Base-by-base conservation (phyloP, 1,284 basidiomycete genomes). In the Apiotrichum laibachii region DNA sequence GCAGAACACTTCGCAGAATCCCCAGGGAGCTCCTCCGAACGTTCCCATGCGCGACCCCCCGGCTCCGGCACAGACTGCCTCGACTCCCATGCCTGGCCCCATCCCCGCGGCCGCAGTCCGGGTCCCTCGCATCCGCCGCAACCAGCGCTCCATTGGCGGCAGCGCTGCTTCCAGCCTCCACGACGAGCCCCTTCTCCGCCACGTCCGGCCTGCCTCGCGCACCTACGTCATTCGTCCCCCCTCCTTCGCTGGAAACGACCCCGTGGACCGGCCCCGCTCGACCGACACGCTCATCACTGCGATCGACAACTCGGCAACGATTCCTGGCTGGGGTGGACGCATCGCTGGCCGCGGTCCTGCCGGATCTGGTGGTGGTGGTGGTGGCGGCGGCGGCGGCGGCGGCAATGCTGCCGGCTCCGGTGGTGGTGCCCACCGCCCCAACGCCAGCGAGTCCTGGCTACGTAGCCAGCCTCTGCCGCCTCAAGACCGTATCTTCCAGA, bases 101-200 rank as follows among this genome's bases (percentile, higher is more conserved):
- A 31, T 22, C 35, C 12, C 39, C 37, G 6, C 12, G 21, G 39
- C 31, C 50, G 21, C 12, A 31, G 13, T 16, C 12, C 44, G 44
- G 2, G 10, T 12, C 21, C 19, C 12, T 19, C 44, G 44, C 21
- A 10, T 16, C 11, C 21, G 21, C 21, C 44, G 44, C 44, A 15
- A 45, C 19, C 34, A 37, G 19, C 12, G 56, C 1, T 68, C 66
- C 0, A 55, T 69, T 18, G 68, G 65, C 0, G 69, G 64, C 5
- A 68, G 65, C 50, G 71, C 72, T 9, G 67, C 70, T 2, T 61
- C 64, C 22, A 71, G 68, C 39, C 69, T 71, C 53, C 69, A 73
- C 31, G 69, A 72, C 46, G 53, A 67, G 6, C 72, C 69, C 2
- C 53, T 58, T 7, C 50, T 58, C n/a, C 49, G 45, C 10, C 50